phyloP scores from a whole-genome alignment of 2,329 filamentous ascomycete species.

The Thielaviopsis euricoi region DNA sequence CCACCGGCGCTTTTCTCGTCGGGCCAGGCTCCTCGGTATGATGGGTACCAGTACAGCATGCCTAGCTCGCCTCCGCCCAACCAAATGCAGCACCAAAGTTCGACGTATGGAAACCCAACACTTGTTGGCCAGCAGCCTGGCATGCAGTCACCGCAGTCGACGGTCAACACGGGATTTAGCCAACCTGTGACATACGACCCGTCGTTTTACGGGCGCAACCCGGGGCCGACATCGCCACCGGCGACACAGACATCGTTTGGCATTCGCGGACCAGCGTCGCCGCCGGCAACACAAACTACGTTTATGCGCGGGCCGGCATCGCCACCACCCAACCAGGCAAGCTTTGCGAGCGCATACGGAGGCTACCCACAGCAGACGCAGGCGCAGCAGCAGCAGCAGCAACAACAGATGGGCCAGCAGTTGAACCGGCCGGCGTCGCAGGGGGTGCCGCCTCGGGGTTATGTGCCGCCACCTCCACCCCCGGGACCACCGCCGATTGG shows the following conservation, averaged over 20 bases:
- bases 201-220: constrained; percentile 39
- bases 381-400: constrained; percentile 26
- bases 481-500: constrained; percentile 45
- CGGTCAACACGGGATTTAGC: constrained; percentile 21
- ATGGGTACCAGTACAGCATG: constrained; percentile 41
- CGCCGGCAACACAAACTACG: constrained; percentile 39
- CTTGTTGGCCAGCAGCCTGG: constrained; percentile 22
- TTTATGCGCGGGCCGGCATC: constrained; percentile 28
- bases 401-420: constrained; percentile 23
- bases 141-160: constrained; percentile 6
- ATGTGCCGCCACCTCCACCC: constrained; percentile 46
- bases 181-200: constrained; percentile 38
- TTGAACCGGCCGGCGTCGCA: constrained; percentile 14
- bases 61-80: constrained; percentile 39
- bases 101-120: constrained; percentile 15
- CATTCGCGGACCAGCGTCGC: constrained; percentile 29
- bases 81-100: constrained; percentile 23
- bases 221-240: constrained; percentile 43
- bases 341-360: constrained; percentile 26
- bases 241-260: constrained; percentile 40
- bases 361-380: constrained; percentile 17
- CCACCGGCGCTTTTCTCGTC: constrained; percentile 34
- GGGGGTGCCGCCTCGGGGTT: constrained; percentile 36
- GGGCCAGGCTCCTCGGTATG: constrained; percentile 30
- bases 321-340: constrained; percentile 42